phyloP scores from a whole-genome alignment of 176 grass and related monocot genomes.

The Poa annua region DNA sequence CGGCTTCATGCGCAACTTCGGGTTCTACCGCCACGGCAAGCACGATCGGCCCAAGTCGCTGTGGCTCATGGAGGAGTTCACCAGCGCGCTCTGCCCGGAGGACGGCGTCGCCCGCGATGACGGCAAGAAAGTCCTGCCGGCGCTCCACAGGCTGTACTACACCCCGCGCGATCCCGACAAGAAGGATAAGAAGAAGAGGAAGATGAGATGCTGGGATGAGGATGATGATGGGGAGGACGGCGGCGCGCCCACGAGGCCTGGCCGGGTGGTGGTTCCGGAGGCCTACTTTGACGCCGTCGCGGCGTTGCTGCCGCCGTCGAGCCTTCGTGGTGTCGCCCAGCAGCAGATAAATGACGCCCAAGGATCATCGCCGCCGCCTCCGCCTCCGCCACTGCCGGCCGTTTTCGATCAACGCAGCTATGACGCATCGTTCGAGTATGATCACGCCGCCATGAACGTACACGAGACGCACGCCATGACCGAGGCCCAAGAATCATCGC shows the following conservation, averaged over 20 bases:
- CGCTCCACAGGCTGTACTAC: constrained; percentile 35
- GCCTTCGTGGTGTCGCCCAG: not conserved
- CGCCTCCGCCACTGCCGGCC: not conserved
- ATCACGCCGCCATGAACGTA: not conserved
- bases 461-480: not conserved
- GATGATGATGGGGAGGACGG: not conserved
- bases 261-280: not conserved
- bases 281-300: not conserved
- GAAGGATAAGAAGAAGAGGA: not conserved
- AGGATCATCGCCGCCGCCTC: not conserved
- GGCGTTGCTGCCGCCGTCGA: not conserved
- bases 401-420: not conserved
- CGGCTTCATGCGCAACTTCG: not conserved
- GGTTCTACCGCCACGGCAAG: constrained; percentile 13
- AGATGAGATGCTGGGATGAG: not conserved
- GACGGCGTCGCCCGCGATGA: not conserved
- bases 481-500: too few species aligned
- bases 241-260: not conserved
- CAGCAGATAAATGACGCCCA: not conserved
- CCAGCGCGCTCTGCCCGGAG: not conserved
- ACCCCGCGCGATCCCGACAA: not conserved
- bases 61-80: constrained; percentile 50
- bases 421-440: not conserved
- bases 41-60: not conserved
- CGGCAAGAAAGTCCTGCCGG: not conserved